Percentiles rank a stretch among this genome's conserved stretches.
Evolutionary conservation across 2,329 filamentous ascomycete genomes (phyloP).

Genomic region (Eurotiales sp.): DNA sequence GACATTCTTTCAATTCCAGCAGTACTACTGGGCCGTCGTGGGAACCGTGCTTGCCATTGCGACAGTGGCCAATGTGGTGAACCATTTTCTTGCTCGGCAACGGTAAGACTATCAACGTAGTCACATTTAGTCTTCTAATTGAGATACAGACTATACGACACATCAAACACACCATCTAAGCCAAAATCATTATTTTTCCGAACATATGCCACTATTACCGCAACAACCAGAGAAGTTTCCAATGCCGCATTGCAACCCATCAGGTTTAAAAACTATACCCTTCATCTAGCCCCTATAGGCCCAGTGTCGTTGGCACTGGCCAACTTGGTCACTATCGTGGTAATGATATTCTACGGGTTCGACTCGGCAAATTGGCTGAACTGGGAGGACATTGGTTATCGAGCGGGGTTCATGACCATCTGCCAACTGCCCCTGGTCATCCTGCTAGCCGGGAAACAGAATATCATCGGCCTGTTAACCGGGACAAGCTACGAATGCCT

Average conservation of each 20-base stretch:
- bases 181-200: conserved; percentile 49
- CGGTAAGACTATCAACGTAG: conserved; percentile 35
- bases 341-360: conserved; percentile 55
- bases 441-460: conserved; percentile 54
- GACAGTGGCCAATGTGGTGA: conserved; percentile 39
- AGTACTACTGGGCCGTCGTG: conserved; percentile 53
- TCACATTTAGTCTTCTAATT: neutral
- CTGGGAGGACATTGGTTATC: conserved; percentile 56
- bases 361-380: conserved; percentile 47
- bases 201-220: conserved; percentile 51
- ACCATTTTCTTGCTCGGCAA: conserved; percentile 48
- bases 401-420: conserved; percentile 52
- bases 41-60: conserved; percentile 34
- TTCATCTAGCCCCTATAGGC: conserved; percentile 39
- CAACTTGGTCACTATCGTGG: conserved; percentile 50
- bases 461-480: conserved; percentile 48
- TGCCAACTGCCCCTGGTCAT: conserved; percentile 55
- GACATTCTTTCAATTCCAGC: conserved; percentile 45
- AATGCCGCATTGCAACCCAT: conserved; percentile 43
- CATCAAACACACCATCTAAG: conserved; percentile 46
- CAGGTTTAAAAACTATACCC: conserved; percentile 27
- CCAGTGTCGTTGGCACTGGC: conserved; percentile 31
- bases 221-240: conserved; percentile 51
- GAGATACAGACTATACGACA: conserved; percentile 43
- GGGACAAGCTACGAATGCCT: conserved; percentile 49